Conservation (phyloP, 257 asterid genomes). For the Leptodermis oblonga region DNA sequence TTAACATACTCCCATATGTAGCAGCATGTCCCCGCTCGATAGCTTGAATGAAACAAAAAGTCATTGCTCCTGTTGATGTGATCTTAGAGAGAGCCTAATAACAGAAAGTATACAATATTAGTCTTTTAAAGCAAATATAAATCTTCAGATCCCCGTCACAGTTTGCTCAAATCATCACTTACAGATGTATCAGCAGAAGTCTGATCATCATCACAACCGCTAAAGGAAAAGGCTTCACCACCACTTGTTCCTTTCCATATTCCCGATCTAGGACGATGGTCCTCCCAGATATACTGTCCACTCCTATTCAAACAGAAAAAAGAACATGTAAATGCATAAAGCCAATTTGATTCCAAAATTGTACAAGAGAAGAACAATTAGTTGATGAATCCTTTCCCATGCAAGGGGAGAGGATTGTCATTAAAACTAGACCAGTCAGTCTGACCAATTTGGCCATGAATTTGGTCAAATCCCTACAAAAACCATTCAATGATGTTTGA, state of each 20-base stretch:
- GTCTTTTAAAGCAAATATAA: not conserved
- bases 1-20: slow-evolving; percentile 73
- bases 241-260: slow-evolving; percentile 88
- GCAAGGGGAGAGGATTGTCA: not conserved
- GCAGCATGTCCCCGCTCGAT: slow-evolving; percentile 82
- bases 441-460: not conserved
- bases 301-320: slow-evolving; percentile 39
- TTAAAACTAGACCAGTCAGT: not conserved
- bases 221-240: slow-evolving; percentile 87
- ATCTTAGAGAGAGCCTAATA: slow-evolving; percentile 81
- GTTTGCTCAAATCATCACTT: slow-evolving; percentile 18
- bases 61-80: slow-evolving; percentile 98
- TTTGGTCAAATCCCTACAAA: not conserved
- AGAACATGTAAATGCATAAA: not conserved
- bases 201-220: slow-evolving; percentile 95
- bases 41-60: slow-evolving; percentile 95
- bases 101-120: slow-evolving; percentile 11
- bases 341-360: not conserved
- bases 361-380: not conserved
- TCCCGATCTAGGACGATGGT: slow-evolving; percentile 93
- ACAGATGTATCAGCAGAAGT: slow-evolving; percentile 97
- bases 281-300: slow-evolving; percentile 91
- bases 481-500: not conserved
- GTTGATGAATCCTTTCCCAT: not conserved
- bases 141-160: not conserved